Percentiles rank a stretch among this genome's conserved stretches.
phyloP scores from a whole-genome alignment of 75 land plant genomes.

The Larix kaempferi region DNA sequence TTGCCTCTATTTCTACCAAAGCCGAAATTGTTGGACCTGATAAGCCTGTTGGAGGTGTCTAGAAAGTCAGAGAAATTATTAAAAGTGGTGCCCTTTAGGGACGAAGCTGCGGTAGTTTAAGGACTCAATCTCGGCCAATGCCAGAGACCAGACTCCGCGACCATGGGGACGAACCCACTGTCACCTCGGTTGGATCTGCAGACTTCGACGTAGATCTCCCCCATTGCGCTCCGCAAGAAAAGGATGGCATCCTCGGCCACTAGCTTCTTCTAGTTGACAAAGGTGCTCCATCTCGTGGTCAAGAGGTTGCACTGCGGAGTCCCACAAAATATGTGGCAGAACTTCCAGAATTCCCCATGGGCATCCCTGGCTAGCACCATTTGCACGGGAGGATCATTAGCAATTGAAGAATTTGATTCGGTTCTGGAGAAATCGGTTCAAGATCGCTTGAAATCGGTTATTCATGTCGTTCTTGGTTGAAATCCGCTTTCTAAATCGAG shows the following conservation, averaged over 20 bases:
- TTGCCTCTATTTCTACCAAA: conserved; percentile 38
- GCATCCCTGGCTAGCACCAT: conserved; percentile 78
- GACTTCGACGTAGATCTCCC: conserved; percentile 78
- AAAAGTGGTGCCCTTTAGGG: too few species aligned
- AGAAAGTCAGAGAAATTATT: conserved; percentile 26
- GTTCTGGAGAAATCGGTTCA: too few species aligned
- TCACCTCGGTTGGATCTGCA: too few species aligned
- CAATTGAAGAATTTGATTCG: too few species aligned
- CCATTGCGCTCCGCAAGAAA: conserved; percentile 63
- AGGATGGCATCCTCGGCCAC: conserved; percentile 88
- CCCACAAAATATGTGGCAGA: conserved; percentile 86
- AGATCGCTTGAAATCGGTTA: too few species aligned
- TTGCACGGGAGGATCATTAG: conserved; percentile 79
- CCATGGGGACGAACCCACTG: too few species aligned
- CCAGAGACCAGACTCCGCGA: too few species aligned
- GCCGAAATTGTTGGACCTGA: background rate
- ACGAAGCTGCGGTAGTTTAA: too few species aligned
- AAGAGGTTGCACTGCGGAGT: conserved; percentile 81
- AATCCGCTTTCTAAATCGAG: too few species aligned
- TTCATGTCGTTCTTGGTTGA: too few species aligned
- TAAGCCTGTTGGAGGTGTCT: background rate
- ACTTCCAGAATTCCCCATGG: conserved; percentile 84
- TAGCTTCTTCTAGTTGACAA: conserved; percentile 90
- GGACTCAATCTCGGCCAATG: background rate
- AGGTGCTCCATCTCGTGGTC: conserved; percentile 88